Conservation (phyloP, 1,139 yeast genomes). For the Kodamaea sp. region DNA sequence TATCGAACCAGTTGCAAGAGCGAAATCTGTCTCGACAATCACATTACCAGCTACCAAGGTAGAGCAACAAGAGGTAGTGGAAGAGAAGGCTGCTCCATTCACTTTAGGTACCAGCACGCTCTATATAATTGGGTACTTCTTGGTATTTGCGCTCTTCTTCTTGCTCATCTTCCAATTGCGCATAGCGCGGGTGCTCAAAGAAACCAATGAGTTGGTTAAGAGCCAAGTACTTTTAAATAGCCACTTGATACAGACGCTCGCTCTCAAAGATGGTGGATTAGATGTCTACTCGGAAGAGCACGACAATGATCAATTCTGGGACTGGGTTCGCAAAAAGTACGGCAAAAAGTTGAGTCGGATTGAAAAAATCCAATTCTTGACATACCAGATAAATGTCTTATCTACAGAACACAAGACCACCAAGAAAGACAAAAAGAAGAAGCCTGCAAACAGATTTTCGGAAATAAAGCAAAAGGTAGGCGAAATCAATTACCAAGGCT, state of each 20-base stretch:
- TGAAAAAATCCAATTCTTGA: conserved; percentile 28
- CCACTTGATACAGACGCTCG: conserved; percentile 17
- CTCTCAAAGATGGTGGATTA: conserved; percentile 1
- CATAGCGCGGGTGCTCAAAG: conserved; percentile 20
- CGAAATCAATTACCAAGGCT: conserved; percentile 17
- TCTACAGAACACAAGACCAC: neutral
- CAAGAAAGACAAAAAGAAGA: neutral
- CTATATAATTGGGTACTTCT: conserved; percentile 14
- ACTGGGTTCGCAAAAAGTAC: conserved; percentile 22
- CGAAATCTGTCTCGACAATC: neutral
- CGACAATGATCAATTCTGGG: conserved; percentile 22
- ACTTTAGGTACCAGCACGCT: neutral
- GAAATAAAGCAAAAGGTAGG: conserved; percentile 18
- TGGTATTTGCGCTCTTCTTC: conserved; percentile 23
- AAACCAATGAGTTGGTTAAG: conserved; percentile 28
- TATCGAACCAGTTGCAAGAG: conserved; percentile 1
- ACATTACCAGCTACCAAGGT: neutral
- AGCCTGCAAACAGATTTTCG: conserved; percentile 1
- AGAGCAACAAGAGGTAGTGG: neutral
- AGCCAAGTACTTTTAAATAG: conserved; percentile 27
- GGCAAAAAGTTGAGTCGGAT: conserved; percentile 21
- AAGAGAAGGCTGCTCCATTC: neutral
- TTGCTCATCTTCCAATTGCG: conserved; percentile 26
- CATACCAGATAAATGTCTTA: conserved; percentile 16
- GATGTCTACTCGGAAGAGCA: neutral